A percentile compares a stretch with the other conserved stretches of the same genome.
Conservation (phyloP, 495 filamentous ascomycete genomes). For the Amphirosellinia nigrospora region DNA sequence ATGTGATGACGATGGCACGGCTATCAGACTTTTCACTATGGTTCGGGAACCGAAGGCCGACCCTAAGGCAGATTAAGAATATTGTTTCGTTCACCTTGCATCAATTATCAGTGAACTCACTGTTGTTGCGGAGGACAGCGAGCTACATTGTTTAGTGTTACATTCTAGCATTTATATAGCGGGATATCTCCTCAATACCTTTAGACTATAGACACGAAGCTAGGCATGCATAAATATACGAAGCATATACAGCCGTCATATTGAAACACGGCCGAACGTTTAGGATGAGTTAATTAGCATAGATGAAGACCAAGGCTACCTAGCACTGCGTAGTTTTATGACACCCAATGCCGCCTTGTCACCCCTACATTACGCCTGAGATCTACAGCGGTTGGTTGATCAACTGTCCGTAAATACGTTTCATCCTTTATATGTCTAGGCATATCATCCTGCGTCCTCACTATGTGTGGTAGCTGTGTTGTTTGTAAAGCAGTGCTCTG, state of each 20-base stretch:
- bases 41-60: constrained; percentile 51
- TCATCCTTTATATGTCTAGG: neutral
- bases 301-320: neutral
- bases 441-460: neutral
- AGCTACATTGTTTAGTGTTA: neutral
- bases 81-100: neutral
- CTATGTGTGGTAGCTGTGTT: neutral
- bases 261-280: neutral
- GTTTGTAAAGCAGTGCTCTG: neutral
- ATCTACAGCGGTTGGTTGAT: neutral
- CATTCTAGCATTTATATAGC: neutral
- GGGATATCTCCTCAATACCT: neutral
- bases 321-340: neutral
- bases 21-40: constrained; percentile 58
- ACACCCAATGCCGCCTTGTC: neutral
- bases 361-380: neutral
- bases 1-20: constrained; percentile 61
- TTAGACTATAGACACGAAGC: neutral
- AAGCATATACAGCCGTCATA: neutral
- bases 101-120: neutral
- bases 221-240: constrained; percentile 1
- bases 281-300: neutral
- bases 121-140: neutral
- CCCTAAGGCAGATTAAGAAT: constrained; percentile 27
- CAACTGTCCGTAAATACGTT: neutral